Evolutionary conservation across 192 early-diverging fungal genomes (phyloP), one percentile per base, ranked within the genome.

Genomic region (Oehlia diaphana): DNA sequence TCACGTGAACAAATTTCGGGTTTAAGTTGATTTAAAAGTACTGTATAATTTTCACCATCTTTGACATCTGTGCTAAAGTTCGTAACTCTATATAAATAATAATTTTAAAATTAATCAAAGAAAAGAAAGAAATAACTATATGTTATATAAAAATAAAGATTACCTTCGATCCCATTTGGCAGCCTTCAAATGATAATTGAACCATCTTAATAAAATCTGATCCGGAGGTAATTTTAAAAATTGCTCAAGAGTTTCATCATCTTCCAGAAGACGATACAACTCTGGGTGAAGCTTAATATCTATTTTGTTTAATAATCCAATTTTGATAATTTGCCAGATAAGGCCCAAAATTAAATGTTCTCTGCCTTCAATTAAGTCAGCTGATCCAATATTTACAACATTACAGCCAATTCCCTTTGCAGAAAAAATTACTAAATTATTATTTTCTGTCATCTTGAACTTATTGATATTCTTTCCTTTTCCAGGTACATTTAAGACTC

Each of bases 321-420:
- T 94, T 87, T 98, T 99, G 88, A 99, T 99, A 79, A 99, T 98
- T 86, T 99, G 94, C 98, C 98, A 99, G 79, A 98, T 95, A 42
- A 99, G 89, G 21, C 97, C 98, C 77, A 99, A 88, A 83, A 98
- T 94, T 83, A 99, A 90, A 80, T 99, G 96, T 87, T 98, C 96
- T 74, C 96, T 89, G 39, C 96, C 97, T 80, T 98, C 98, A 73
- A 97, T 96, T 80, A 99, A 87, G 82, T 99, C 98, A 84, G 92
- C 90, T 39, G 98, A 91, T 47, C 98, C 98, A 89, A 99, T 98
- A 87, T 99, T 99, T 71, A 98, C 95, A 53, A 99, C 96, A 77
- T 90, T 93, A 87, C 97, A 98, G 23, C 98, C 98, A 83, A 99
- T 98, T 68, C 97, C 98, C 85, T 99, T 99, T 79, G 97, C 97